Evolutionary conservation across 2,329 filamentous ascomycete genomes (phyloP), one percentile per base, ranked within the genome.

Genomic region (Ophiocordyceps australis): DNA sequence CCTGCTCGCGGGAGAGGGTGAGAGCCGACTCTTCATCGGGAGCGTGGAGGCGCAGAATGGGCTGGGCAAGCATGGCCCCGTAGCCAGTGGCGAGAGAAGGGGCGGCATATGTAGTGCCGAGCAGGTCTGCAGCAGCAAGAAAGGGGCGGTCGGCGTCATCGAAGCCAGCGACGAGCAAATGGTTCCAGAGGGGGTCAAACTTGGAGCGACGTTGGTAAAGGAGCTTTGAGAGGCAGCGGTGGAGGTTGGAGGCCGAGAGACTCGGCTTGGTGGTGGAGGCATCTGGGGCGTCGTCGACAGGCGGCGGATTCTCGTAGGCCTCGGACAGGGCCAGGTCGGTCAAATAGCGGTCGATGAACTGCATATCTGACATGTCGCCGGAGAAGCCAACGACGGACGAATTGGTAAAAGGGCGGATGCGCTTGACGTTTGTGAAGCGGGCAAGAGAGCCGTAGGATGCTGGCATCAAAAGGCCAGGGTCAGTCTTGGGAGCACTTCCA

Each of bases 281-380:
- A n/a, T n/a, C n/a, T n/a, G n/a, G n/a, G n/a, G n/a, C n/a, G n/a
- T n/a, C n/a, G n/a, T n/a, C n/a, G n/a, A n/a, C n/a, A n/a, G n/a
- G n/a, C n/a, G n/a, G n/a, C n/a, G n/a, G n/a, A n/a, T n/a, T n/a
- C 37, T 52, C 65, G 62, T 98, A 95, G 47, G 82, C 77, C 62
- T 95, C 85, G 50, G 77, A 67, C 52, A 91, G 82, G 49, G 79
- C 73, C 41, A 95, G 76, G 35, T 80, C 77, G 45, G 68, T 75
- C 40, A 98, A 75, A 45, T 93, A 72, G 40, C 89, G 75, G 67
- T 93, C 79, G 39, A 98, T 73, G 62, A 91, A 91, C 62, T 98
- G 89, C 89, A 98, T 95, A 62, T 98, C 89, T 36, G 81, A 92
- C 41, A 98, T 76, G 59, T 98, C 89, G 51, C 89, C 89, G 50